phyloP scores from a whole-genome alignment of 345 rosid genomes.

The Eucalyptus shirleyi region DNA sequence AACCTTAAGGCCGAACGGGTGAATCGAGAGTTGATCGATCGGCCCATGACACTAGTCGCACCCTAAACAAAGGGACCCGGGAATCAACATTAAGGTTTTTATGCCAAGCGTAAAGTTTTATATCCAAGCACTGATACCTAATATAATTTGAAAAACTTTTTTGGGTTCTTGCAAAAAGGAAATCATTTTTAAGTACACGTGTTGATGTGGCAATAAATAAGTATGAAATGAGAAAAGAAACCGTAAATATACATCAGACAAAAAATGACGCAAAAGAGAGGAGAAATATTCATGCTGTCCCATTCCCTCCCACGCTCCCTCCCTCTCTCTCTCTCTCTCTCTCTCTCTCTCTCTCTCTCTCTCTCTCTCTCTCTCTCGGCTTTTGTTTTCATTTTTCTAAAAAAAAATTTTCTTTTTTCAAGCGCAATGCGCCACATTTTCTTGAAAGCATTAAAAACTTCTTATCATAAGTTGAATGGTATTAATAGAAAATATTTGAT shows the following conservation, averaged over 20 bases:
- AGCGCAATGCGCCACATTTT: background rate
- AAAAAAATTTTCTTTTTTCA: no score
- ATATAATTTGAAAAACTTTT: background rate
- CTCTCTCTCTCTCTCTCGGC: no score
- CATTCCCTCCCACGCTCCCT: no score
- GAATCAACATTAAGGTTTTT: background rate
- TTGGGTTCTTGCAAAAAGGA: no score
- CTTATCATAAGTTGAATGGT: background rate
- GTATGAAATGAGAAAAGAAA: background rate
- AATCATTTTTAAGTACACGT: background rate
- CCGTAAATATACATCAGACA: background rate
- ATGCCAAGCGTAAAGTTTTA: background rate
- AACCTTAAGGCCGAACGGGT: no score
- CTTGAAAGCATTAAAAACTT: background rate
- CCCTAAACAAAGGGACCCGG: accelerated
- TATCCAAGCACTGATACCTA: background rate
- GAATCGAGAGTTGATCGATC: no score
- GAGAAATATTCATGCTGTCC: background rate
- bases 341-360: no score
- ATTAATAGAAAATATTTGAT: no score
- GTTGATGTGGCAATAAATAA: background rate
- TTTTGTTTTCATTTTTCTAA: no score
- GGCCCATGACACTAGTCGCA: background rate
- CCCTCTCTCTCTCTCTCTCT: no score
- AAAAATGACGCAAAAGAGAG: background rate